Evolutionary conservation across 352 stramenopile species (phyloP).

Genomic region (Hyaloperonospora brassicae): DNA sequence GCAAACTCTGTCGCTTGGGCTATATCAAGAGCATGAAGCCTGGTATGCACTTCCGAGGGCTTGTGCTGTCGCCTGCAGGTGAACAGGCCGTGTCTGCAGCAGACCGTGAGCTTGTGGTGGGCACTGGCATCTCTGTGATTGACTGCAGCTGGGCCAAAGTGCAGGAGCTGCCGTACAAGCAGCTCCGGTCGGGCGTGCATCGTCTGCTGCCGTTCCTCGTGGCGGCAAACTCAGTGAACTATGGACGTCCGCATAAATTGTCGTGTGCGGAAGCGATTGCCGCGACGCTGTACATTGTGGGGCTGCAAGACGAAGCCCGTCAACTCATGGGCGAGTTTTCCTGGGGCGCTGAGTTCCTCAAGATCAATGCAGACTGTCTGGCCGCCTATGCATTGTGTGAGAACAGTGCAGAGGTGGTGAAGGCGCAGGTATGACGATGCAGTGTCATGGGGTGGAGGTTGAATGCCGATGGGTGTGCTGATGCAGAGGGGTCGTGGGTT

Average conservation of each 20-base stretch:
- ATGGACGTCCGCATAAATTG: constrained; percentile 93
- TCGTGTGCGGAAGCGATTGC: constrained; percentile 96
- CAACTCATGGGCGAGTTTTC: constrained; percentile 91
- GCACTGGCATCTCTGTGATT: constrained; percentile 91
- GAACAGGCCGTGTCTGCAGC: constrained; percentile 86
- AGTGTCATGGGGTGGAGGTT: constrained; percentile 3
- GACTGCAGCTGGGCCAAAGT: constrained; percentile 97
- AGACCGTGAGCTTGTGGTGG: constrained; percentile 71
- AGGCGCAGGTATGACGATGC: constrained; percentile 40
- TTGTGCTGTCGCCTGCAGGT: constrained; percentile 91
- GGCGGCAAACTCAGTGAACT: constrained; percentile 98
- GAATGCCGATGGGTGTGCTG: constrained; percentile 3
- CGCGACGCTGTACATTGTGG: constrained; percentile 96
- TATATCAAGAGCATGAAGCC: constrained; percentile 91
- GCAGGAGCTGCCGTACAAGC: constrained; percentile 92
- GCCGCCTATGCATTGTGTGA: constrained; percentile 75
- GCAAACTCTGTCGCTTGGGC: constrained; percentile 88
- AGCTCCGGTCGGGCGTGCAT: constrained; percentile 91
- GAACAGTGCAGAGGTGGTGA: constrained; percentile 64
- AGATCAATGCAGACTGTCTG: constrained; percentile 91
- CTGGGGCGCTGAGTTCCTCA: constrained; percentile 91
- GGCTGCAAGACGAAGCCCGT: constrained; percentile 81
- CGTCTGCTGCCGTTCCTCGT: constrained; percentile 96
- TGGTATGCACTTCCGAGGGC: constrained; percentile 88
- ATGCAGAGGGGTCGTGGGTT: constrained; percentile 3